Conservation (phyloP, 1,139 yeast genomes). For the Hansenula anomala region DNA sequence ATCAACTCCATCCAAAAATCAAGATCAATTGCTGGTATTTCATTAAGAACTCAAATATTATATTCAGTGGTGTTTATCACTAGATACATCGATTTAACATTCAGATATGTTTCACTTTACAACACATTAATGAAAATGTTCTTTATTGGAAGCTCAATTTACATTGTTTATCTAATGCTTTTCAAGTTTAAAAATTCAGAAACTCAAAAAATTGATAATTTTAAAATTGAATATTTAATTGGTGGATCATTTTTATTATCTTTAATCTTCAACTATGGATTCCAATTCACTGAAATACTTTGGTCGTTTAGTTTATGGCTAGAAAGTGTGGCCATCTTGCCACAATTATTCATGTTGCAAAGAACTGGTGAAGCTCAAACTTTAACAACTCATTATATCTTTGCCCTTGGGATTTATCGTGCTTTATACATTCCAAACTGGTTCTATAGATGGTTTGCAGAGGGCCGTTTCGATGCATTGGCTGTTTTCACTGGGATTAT, state of each 20-base stretch:
- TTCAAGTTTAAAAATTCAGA: conserved; percentile 48
- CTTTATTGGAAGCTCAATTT: conserved; percentile 69
- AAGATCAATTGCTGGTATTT: conserved; percentile 74
- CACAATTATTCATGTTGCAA: conserved; percentile 87
- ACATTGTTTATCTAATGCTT: conserved; percentile 71
- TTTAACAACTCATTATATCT: conserved; percentile 86
- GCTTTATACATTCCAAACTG: conserved; percentile 90
- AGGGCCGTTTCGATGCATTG: conserved; percentile 64
- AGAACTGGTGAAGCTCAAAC: conserved; percentile 87
- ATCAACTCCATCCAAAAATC: conserved; percentile 64
- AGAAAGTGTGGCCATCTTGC: conserved; percentile 87
- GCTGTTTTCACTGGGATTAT: conserved; percentile 75
- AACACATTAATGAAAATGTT: conserved; percentile 77
- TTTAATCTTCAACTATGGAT: conserved; percentile 63
- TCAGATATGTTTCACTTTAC: conserved; percentile 61
- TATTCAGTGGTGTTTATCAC: conserved; percentile 76
- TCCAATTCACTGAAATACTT: conserved; percentile 52
- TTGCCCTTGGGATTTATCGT: conserved; percentile 87
- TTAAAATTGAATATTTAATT: conserved; percentile 67
- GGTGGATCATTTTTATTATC: conserved; percentile 59
- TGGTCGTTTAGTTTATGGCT: conserved; percentile 86
- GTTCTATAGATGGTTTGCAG: conserved; percentile 79
- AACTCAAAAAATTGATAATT: conserved; percentile 66
- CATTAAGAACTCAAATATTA: conserved; percentile 80
- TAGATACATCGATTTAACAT: conserved; percentile 48